phyloP scores from a whole-genome alignment of 2,329 filamentous ascomycete genomes.

The Aspergillus quadricinctus region DNA sequence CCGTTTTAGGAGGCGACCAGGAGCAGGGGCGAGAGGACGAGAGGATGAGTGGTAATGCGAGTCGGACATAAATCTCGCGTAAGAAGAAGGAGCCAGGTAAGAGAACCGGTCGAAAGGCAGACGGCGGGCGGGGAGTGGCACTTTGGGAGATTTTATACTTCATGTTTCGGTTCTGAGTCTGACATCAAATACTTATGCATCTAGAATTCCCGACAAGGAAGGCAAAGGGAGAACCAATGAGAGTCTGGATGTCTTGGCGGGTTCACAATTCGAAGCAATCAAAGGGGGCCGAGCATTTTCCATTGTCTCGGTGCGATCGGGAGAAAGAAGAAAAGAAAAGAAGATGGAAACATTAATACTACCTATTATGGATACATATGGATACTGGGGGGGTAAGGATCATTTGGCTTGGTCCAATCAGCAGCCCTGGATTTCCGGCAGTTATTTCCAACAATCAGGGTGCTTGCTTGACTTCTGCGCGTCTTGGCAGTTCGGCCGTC shows the following conservation, averaged over 20 bases:
- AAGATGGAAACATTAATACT: too few species aligned
- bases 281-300: too few species aligned
- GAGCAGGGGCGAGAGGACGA: conserved; percentile 14
- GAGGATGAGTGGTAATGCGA: conserved; percentile 7
- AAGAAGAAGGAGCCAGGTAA: not conserved
- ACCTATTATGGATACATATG: too few species aligned
- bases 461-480: not conserved
- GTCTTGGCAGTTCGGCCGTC: too few species aligned
- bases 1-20: conserved; percentile 4
- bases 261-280: too few species aligned
- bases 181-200: not conserved
- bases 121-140: not conserved
- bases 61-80: conserved; percentile 12
- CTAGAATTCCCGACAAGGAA: too few species aligned
- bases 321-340: too few species aligned
- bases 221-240: not conserved
- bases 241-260: not conserved
- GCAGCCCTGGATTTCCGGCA: not conserved
- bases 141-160: not conserved
- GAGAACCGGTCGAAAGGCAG: not conserved
- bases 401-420: too few species aligned
- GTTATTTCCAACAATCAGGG: not conserved
- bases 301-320: too few species aligned
- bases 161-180: not conserved
- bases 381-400: too few species aligned